Base-by-base conservation (phyloP, 2,329 filamentous ascomycete genomes). In the Aspergillus sergii region DNA sequence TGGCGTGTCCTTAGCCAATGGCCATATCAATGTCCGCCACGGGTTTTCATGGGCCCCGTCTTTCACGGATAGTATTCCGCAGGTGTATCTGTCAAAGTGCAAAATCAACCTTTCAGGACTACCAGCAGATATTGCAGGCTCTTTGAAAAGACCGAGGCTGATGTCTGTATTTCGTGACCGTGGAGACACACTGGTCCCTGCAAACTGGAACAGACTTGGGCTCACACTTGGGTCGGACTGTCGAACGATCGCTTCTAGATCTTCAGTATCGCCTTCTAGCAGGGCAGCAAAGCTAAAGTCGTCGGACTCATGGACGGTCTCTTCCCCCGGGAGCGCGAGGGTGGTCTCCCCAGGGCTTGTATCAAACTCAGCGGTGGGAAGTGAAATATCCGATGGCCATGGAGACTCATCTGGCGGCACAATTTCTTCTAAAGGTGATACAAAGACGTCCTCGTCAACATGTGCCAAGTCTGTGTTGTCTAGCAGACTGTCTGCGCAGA, bases 11-110 rank as follows among this genome's bases (percentile, higher is more conserved):
- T 82, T 83, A 3, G 88, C 87, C 55, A 92, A 76, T 1, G 89
- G 89, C 88, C 88, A 90, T n/a, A 92, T 81, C 53, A 90, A 79
- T 7, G 85, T 91, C 32, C 88, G 83, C 89, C 89, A 92, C 2
- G 89, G 89, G 71, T 91, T 92, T 69, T 91, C 89, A 1, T 82
- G 85, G 8, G 84, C 82, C 0, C 89, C 89, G 73, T 91, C 88
- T 71, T 91, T 91, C 58, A 91, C 83, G 0, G 89, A 91, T 23
- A 91, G 79, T 56, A 92, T 89, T 3, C 88, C 88, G 71, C 89
- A 91, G 0, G 89, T 91, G 61, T 88, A 80, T 66, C 82, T 84
- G 70, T 90, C 86, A 69, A 89, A 91, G 30, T 87, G 84, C 57
- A 86, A 73, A 57, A 87, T 84, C 26, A 91, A 78, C 80, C 87